Base-by-base conservation (phyloP, 1,284 basidiomycete species). In the Prillingera fragicola region DNA sequence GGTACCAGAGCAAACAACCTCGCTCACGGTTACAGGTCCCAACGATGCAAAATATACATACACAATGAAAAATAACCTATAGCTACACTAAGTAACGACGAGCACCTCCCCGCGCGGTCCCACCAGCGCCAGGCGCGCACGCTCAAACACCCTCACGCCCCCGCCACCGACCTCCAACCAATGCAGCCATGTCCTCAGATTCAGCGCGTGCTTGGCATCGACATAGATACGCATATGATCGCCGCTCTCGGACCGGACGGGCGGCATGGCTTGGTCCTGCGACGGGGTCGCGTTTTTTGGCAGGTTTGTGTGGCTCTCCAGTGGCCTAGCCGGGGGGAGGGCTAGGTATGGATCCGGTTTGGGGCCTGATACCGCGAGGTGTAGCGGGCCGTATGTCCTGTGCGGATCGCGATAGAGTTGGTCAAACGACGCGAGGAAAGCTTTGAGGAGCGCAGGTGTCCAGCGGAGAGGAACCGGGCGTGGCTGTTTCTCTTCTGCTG, bases 181-280 rank as follows among this genome's bases (percentile, higher is more conserved):
- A 33, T 61, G 43, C 8, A 69, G 48, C 59, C 63, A 63, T 1
- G 52, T 60, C n/a, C 67, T 54, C 3, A 69, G 41, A 5, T 41
- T 39, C 33, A 69, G 43, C 1, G 62, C 61, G 21, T 47, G 34
- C n/a, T 41, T 45, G 3, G 55, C 54, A 40, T 64, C 56, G 45
- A 52, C 55, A 52, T 64, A 67, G 10, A 69, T 38, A 22, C 64
- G 46, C 7, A 69, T 42, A 47, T 69, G 65, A 50, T 67, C 65
- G 14, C 64, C 64, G 1, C 45, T 43, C 45, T 69, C 67, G 7
- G 52, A 44, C 22, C 58, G 46, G 14, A 33, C 37, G 3, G 48
- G 47, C 12, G 24, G 21, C 1, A 13, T 23, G n/a, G 28, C 31
- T n/a, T 6, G 26, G 22, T 3, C 17, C 15, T 8, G 25, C 24